Percentiles rank a stretch among this genome's conserved stretches.
phyloP scores from a whole-genome alignment of 768 basidiomycete species.

The Mycena vulgaris region DNA sequence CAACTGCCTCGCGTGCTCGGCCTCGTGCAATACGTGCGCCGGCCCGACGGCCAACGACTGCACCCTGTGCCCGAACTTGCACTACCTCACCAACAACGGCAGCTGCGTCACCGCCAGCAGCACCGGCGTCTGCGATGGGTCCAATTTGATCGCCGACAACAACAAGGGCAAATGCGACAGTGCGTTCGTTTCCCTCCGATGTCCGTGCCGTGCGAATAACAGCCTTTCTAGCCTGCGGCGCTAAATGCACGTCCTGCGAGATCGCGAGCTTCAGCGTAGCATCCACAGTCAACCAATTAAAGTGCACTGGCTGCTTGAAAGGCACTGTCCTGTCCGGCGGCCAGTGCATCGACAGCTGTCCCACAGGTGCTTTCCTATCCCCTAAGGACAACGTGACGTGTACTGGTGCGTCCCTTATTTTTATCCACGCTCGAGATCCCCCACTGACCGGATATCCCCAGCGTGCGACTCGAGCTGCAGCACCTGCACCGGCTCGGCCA shows the following conservation, averaged over 20 bases:
- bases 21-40: slow-evolving; percentile 79
- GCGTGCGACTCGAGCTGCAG: slow-evolving; percentile 81
- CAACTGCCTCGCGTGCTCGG: slow-evolving; percentile 71
- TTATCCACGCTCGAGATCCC: background rate
- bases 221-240: slow-evolving; percentile 75
- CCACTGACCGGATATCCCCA: slow-evolving; percentile 39
- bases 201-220: background rate
- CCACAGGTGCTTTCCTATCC: slow-evolving; percentile 79
- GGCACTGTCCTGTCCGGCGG: slow-evolving; percentile 83
- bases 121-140: slow-evolving; percentile 81
- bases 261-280: slow-evolving; percentile 80
- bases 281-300: slow-evolving; percentile 74
- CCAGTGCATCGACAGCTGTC: slow-evolving; percentile 79
- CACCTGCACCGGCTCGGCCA: slow-evolving; percentile 77
- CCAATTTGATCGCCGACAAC: slow-evolving; percentile 84
- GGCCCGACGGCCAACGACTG: slow-evolving; percentile 81
- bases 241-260: slow-evolving; percentile 84
- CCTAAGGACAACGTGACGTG: slow-evolving; percentile 84
- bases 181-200: slow-evolving; percentile 54
- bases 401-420: slow-evolving; percentile 64
- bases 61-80: slow-evolving; percentile 74
- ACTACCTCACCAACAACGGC: slow-evolving; percentile 72
- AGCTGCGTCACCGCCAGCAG: slow-evolving; percentile 76
- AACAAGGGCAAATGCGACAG: slow-evolving; percentile 89
- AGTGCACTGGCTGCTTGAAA: slow-evolving; percentile 86